Conservation (phyloP, 306 rosid genomes). For the Cucumis melo region DNA sequence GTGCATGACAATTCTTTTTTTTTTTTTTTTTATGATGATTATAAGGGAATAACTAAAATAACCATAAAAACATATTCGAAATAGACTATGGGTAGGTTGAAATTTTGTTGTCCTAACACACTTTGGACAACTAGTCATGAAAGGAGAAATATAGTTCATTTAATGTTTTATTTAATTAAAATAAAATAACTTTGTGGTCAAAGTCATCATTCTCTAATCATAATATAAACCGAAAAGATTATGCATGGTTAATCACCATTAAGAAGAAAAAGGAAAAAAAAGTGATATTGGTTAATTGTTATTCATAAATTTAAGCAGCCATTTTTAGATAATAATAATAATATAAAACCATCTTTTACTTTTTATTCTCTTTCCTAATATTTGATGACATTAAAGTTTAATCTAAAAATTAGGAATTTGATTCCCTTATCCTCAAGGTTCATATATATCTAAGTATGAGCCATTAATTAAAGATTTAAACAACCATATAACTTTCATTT, state of each 20-base stretch:
- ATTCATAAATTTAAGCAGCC: background rate
- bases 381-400: background rate
- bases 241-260: background rate
- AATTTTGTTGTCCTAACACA: too few relatives aligned
- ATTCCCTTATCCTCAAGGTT: conserved; percentile 3
- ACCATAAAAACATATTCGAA: too few relatives aligned
- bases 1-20: too few relatives aligned
- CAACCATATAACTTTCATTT: background rate
- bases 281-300: background rate
- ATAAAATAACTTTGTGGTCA: too few relatives aligned
- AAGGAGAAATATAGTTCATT: too few relatives aligned
- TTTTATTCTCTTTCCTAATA: background rate
- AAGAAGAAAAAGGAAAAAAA: background rate
- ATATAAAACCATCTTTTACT: background rate
- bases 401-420: background rate
- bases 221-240: too few relatives aligned
- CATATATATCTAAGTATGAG: background rate
- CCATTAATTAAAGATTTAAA: background rate
- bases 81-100: too few relatives aligned
- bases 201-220: background rate
- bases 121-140: too few relatives aligned
- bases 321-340: background rate
- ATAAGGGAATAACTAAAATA: too few relatives aligned
- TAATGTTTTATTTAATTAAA: too few relatives aligned
- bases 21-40: too few relatives aligned